These are phyloP conservation scores for Cystofilobasidium capitatum DNA, from an alignment of 768 basidiomycete genomes.

Conservation along the genomic window DNA sequence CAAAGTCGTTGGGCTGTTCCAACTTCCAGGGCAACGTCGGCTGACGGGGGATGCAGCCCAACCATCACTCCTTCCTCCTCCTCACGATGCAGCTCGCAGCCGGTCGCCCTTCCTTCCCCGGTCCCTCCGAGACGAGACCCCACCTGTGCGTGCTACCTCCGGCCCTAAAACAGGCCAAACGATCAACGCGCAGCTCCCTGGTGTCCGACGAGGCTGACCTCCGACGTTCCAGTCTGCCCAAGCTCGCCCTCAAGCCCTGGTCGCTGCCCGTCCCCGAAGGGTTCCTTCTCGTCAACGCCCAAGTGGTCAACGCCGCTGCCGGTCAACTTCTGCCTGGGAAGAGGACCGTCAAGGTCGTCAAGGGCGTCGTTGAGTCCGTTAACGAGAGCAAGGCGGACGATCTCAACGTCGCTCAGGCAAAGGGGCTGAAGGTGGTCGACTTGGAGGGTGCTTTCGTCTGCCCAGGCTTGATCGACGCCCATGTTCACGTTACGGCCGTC, in stretches of 20 bases:
- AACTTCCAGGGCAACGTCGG: too few relatives aligned
- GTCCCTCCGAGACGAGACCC: not conserved
- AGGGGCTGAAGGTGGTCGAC: not conserved
- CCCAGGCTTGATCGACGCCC: not conserved
- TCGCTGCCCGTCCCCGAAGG: not conserved
- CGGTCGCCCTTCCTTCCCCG: not conserved
- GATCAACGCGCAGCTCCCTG: not conserved
- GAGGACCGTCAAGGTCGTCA: not conserved
- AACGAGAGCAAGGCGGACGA: not conserved
- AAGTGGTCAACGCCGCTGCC: not conserved
- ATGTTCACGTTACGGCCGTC: not conserved
- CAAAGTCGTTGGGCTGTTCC: too few relatives aligned
- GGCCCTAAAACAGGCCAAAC: not conserved
- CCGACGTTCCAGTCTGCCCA: not conserved
- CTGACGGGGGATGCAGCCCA: too few relatives aligned
- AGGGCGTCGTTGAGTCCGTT: not conserved
- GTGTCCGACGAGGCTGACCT: not conserved
- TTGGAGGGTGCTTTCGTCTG: not conserved
- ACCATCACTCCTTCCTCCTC: not conserved
- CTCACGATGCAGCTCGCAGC: not conserved
- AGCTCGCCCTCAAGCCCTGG: conserved; percentile 2
- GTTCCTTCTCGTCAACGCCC: not conserved
- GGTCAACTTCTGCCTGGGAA: not conserved
- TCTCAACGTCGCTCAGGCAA: not conserved
- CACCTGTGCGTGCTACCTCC: not conserved